phyloP scores from a whole-genome alignment of 805 yeast genomes.

The Wickerhamiella alocasiicola region DNA sequence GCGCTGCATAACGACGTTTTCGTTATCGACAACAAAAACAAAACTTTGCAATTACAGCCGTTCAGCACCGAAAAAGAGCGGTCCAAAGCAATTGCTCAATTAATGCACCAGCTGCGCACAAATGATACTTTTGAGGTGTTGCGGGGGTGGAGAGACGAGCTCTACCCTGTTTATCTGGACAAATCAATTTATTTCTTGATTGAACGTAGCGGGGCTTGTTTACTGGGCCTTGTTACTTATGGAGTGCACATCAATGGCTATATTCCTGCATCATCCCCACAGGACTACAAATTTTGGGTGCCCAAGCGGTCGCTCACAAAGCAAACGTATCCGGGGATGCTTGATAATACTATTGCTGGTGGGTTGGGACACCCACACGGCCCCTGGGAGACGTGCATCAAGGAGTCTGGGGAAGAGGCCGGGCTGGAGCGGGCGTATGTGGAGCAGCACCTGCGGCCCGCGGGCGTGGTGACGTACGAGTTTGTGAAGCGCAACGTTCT shows the following conservation, averaged over 20 bases:
- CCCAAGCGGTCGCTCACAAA: slow-evolving; percentile 70
- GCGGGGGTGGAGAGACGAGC: slow-evolving; percentile 70
- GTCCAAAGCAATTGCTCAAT: slow-evolving; percentile 3
- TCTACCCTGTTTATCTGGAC: slow-evolving; percentile 52
- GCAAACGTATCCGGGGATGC: slow-evolving; percentile 79
- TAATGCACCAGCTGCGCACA: slow-evolving; percentile 21
- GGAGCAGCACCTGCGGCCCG: slow-evolving; percentile 32
- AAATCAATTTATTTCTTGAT: slow-evolving; percentile 48
- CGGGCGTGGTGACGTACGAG: slow-evolving; percentile 57
- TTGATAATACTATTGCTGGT: slow-evolving; percentile 93
- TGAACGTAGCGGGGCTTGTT: slow-evolving; percentile 71
- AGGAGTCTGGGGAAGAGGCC: slow-evolving; percentile 88
- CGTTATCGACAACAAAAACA: background rate
- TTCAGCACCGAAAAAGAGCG: slow-evolving; percentile 5
- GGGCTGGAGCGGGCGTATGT: slow-evolving; percentile 51
- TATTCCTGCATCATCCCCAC: slow-evolving; percentile 32
- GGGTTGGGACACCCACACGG: slow-evolving; percentile 80
- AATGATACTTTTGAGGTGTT: slow-evolving; percentile 21
- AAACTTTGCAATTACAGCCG: slow-evolving; percentile 1
- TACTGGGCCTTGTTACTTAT: slow-evolving; percentile 77
- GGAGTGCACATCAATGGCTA: slow-evolving; percentile 86
- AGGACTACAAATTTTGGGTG: slow-evolving; percentile 48
- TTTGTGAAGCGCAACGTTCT: slow-evolving; percentile 24
- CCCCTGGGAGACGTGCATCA: slow-evolving; percentile 59
- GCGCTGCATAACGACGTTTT: slow-evolving; percentile 2